These are phyloP conservation scores for Dentipellis sp. DNA, from an alignment of 768 basidiomycete genomes.

Conservation along the genomic window DNA sequence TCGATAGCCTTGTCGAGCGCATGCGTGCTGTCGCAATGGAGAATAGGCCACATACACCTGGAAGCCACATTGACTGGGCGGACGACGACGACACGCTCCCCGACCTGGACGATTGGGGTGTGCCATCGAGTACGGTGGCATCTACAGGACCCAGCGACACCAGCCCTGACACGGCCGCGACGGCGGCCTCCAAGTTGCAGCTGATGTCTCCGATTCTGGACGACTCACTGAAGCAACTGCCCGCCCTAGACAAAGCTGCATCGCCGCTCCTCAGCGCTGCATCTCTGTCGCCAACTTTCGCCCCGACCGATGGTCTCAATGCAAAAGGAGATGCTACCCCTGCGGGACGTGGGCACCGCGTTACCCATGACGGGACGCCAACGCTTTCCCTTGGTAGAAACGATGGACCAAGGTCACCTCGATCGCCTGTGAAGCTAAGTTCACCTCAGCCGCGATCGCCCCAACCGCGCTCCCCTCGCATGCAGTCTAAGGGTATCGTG, in stretches of 20 bases:
- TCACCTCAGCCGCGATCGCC: background rate
- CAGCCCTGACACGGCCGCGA: constrained; percentile 4
- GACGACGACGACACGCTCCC: constrained; percentile 77
- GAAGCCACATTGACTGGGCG: constrained; percentile 84
- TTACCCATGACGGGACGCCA: background rate
- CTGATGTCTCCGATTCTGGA: constrained; percentile 16
- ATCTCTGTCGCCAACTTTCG: constrained; percentile 1
- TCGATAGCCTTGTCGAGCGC: constrained; percentile 72
- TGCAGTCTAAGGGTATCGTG: too few species aligned
- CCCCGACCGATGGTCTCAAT: background rate
- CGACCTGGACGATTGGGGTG: constrained; percentile 81
- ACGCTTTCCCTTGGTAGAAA: background rate
- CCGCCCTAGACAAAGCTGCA: constrained; percentile 8
- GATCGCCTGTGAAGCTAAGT: background rate
- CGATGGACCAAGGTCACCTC: background rate
- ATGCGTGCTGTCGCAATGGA: constrained; percentile 68
- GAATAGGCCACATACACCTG: constrained; percentile 58
- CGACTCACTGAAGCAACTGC: constrained; percentile 14
- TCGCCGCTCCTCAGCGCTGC: constrained; percentile 3
- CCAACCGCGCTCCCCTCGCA: too few species aligned
- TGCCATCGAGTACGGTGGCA: constrained; percentile 32
- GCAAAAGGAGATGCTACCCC: background rate
- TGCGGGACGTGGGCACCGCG: background rate
- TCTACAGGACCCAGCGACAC: constrained; percentile 2
- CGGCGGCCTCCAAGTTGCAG: constrained; percentile 25